Percentiles rank a stretch among this genome's conserved stretches.
Evolutionary conservation across 345 rosid species (phyloP).

Genomic region (Draba incana): DNA sequence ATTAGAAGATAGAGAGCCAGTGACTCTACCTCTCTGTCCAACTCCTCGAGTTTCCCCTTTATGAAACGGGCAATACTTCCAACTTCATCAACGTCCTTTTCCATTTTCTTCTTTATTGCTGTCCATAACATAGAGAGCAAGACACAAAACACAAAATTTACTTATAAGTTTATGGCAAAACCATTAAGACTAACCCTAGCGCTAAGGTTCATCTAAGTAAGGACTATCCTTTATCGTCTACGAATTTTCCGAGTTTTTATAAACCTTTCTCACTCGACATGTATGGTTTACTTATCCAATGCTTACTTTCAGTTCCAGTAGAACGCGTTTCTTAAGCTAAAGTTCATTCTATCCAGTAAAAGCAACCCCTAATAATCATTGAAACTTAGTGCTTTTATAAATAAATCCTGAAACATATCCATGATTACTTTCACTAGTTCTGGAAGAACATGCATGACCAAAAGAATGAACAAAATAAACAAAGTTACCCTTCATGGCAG

Average conservation of each 20-base stretch:
- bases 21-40: conserved; percentile 68
- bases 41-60: conserved; percentile 73
- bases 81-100: conserved; percentile 90
- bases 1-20: conserved; percentile 19
- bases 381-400: not conserved
- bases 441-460: not conserved
- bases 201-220: conserved; percentile 4
- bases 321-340: conserved; percentile 10
- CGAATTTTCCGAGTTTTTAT: not conserved
- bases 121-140: conserved; percentile 30
- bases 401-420: conserved; percentile 2
- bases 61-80: conserved; percentile 78
- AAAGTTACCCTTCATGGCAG: conserved; percentile 82
- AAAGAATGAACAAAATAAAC: not conserved
- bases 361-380: too few species aligned
- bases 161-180: not conserved
- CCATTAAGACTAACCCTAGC: conserved; percentile 9
- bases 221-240: not conserved
- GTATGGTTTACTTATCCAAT: not conserved
- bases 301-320: not conserved
- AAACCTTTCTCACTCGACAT: not conserved
- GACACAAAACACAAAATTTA: conserved; percentile 27
- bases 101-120: conserved; percentile 92
- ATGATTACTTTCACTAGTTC: conserved; percentile 1
- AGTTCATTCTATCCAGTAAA: not conserved